phyloP scores from a whole-genome alignment of 164 flowering plant genomes.

The Vitis amurensis region DNA sequence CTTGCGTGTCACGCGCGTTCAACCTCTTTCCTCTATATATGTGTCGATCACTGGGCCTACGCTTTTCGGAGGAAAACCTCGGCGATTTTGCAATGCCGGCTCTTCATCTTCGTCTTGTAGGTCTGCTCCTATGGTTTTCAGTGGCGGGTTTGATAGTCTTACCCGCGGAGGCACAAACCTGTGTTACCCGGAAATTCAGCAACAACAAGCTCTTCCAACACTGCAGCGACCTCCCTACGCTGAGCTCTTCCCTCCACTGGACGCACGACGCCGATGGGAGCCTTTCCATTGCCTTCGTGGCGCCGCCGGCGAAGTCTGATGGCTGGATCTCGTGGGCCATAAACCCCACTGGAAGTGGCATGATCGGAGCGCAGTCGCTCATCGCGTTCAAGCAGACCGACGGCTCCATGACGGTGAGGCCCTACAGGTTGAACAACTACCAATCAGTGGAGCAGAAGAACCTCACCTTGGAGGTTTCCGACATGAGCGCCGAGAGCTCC shows the following conservation, averaged over 20 bases:
- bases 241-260: constrained; percentile 35
- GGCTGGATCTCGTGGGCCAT: constrained; percentile 49
- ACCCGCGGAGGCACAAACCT: constrained; percentile 24
- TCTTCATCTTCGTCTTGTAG: too few species aligned
- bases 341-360: constrained; percentile 28
- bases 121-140: too few species aligned
- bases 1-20: too few species aligned
- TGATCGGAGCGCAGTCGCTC: constrained; percentile 34
- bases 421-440: constrained; percentile 31
- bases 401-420: constrained; percentile 19
- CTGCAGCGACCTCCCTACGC: constrained; percentile 26
- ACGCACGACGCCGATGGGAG: constrained; percentile 28
- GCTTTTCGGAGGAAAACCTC: too few species aligned
- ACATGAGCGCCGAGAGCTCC: constrained; percentile 20
- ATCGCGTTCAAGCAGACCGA: constrained; percentile 16
- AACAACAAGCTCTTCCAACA: constrained; percentile 17
- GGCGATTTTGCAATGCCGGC: too few species aligned
- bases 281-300: constrained; percentile 32
- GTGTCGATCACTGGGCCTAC: too few species aligned
- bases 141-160: constrained; percentile 8
- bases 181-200: constrained; percentile 28
- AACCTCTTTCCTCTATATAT: too few species aligned
- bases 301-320: constrained; percentile 18
- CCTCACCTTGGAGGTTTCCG: constrained; percentile 27
- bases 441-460: constrained; percentile 10